Conservation (phyloP, 306 rosid genomes). For the Trifolium subterraneum region DNA sequence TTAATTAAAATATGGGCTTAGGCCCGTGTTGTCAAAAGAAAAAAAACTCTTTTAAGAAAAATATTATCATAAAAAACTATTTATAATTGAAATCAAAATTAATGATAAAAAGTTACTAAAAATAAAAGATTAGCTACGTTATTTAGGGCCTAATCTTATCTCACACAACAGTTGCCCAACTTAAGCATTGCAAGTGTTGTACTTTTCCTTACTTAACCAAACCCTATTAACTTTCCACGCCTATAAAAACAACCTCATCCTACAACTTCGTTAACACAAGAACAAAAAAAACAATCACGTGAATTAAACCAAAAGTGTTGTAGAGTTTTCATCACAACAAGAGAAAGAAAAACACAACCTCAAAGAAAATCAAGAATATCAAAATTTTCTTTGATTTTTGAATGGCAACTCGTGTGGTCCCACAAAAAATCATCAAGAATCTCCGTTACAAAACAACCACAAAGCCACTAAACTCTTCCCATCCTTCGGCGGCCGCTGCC, state of each 20-base stretch:
- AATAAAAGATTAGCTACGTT: neutral
- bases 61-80: neutral
- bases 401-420: conserved; percentile 60
- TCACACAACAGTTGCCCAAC: conserved; percentile 19
- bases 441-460: conserved; percentile 40
- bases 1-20: no score
- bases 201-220: conserved; percentile 37
- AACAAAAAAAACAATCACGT: neutral
- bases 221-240: neutral
- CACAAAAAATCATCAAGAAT: conserved; percentile 51
- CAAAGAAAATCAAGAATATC: neutral
- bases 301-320: neutral
- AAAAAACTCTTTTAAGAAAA: neutral
- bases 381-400: neutral
- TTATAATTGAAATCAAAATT: neutral
- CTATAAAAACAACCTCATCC: conserved; percentile 3
- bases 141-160: conserved; percentile 23
- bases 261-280: neutral
- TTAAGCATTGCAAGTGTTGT: conserved; percentile 33
- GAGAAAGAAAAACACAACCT: neutral
- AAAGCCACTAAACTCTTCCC: conserved; percentile 50
- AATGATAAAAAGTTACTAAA: neutral
- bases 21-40: no score
- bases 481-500: conserved; percentile 10
- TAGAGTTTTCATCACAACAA: neutral